phyloP scores from a whole-genome alignment of 83 land plant genomes.

The Thuja plicata region DNA sequence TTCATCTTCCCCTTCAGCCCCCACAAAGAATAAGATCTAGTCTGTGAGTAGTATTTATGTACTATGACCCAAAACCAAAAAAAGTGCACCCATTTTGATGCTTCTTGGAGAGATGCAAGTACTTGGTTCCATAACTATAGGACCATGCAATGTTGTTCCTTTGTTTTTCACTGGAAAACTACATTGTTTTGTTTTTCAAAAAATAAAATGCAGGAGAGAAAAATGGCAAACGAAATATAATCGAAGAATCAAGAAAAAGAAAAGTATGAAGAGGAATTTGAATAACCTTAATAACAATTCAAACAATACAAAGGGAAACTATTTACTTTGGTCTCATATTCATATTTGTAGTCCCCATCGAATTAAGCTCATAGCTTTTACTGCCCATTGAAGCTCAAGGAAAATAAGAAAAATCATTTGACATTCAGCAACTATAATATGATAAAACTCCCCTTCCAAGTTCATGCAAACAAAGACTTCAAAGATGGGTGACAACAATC shows the following conservation, averaged over 20 bases:
- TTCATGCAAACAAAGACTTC: neutral
- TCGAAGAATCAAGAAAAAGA: neutral
- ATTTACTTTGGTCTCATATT: neutral
- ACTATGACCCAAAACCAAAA: too few species aligned
- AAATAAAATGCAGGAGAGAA: neutral
- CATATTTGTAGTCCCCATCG: neutral
- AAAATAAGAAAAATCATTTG: neutral
- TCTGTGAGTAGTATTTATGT: too few species aligned
- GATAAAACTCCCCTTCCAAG: neutral
- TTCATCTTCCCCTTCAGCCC: too few species aligned
- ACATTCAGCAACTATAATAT: neutral
- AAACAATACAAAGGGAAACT: neutral
- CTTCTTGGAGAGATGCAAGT: too few species aligned
- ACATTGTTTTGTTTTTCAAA: neutral
- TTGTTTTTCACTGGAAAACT: neutral
- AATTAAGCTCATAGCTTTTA: neutral
- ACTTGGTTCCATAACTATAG: neutral
- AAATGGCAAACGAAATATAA: neutral
- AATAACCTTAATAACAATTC: neutral
- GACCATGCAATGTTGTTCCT: neutral
- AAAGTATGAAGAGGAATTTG: neutral
- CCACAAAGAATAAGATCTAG: too few species aligned
- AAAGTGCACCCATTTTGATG: too few species aligned
- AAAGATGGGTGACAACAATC: neutral
- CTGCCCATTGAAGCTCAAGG: neutral